Evolutionary conservation across 2,329 filamentous ascomycete species (phyloP), one percentile per base, ranked within the genome.

Genomic region (Chaetomiaceae sp.): DNA sequence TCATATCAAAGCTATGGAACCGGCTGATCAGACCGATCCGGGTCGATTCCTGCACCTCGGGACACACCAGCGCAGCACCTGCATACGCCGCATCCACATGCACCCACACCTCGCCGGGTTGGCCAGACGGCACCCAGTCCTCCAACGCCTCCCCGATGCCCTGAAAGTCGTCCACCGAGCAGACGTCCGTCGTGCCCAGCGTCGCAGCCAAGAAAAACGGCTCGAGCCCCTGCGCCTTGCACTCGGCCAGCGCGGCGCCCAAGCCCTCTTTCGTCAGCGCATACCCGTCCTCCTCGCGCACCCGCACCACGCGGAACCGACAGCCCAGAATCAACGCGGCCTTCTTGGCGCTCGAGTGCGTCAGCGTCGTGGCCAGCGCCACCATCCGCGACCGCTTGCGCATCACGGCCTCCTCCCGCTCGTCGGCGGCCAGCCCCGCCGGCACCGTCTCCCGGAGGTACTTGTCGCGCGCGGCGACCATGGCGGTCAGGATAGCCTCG

Each of bases 31-130:
- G 77, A 60, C 85, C 77, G 52, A 64, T 62, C 36, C 57, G 53
- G 5, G 57, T 54, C 11, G 58, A 30, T 16, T 43, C 21, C 58
- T 90, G 87, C 70, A 88, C 87, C 68, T 95, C 89, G 2, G 90
- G 86, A 20, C 87, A 85, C 3, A 96, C 74, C 3, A 97, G 81
- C 1, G 91, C 88, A 0, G 89, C 84, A 2, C 92, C 92, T 1
- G 92, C 92, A 69, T 95, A 96, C 1, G 92, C 92, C 10, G 89
- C 92, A 71, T 97, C 92, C 49, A 96, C 82, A 70, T 97, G 92
- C 18, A 96, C 86, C 91, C 92, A 96, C 48, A 96, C 74, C 59
- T 82, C 76, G 48, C 75, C 73, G 9, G 65, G 61, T 0, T 61
- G 58, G 42, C 63, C 64, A 6, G 62, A 60, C 4, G 47, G 37